These are phyloP conservation scores for Teratosphaeria nubilosa DNA, from an alignment of 2,329 filamentous ascomycete genomes.

Conservation along the genomic window DNA sequence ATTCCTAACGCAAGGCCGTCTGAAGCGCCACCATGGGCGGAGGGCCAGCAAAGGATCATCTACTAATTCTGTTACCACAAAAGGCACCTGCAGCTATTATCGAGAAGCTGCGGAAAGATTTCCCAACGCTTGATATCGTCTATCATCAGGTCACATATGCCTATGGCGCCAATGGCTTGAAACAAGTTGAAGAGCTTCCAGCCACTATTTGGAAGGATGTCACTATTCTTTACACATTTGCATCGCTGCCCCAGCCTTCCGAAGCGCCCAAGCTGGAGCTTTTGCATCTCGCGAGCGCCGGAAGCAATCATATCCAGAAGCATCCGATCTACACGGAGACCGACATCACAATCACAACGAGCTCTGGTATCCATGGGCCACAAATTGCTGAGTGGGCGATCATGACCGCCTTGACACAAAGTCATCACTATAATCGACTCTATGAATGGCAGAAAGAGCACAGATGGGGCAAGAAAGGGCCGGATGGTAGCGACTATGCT, in stretches of 20 bases:
- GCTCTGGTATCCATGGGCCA: conserved; percentile 50
- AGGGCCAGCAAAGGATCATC: conserved; percentile 24
- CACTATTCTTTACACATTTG: conserved; percentile 41
- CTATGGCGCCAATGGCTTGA: conserved; percentile 2
- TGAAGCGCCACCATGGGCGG: conserved; percentile 23
- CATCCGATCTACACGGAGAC: conserved; percentile 44
- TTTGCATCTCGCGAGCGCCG: conserved; percentile 49
- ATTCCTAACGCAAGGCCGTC: not conserved
- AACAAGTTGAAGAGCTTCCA: conserved; percentile 7
- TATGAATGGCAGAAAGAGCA: conserved; percentile 49
- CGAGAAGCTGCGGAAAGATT: conserved; percentile 30
- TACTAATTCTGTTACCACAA: conserved; percentile 24
- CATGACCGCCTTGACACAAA: conserved; percentile 49
- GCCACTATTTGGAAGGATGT: conserved; percentile 32
- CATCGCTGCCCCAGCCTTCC: conserved; percentile 32
- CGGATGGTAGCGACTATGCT: conserved; percentile 17
- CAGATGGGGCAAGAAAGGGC: conserved; percentile 36
- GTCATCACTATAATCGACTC: conserved; percentile 44
- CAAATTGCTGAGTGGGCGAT: conserved; percentile 59
- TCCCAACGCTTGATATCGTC: conserved; percentile 37
- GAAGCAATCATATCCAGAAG: conserved; percentile 44
- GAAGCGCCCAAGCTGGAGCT: conserved; percentile 34
- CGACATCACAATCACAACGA: conserved; percentile 45
- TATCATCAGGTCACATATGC: conserved; percentile 26
- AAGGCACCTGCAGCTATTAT: conserved; percentile 30